Evolutionary conservation across 2,329 filamentous ascomycete species (phyloP).

Genomic region (Leptographium galeiforme): DNA sequence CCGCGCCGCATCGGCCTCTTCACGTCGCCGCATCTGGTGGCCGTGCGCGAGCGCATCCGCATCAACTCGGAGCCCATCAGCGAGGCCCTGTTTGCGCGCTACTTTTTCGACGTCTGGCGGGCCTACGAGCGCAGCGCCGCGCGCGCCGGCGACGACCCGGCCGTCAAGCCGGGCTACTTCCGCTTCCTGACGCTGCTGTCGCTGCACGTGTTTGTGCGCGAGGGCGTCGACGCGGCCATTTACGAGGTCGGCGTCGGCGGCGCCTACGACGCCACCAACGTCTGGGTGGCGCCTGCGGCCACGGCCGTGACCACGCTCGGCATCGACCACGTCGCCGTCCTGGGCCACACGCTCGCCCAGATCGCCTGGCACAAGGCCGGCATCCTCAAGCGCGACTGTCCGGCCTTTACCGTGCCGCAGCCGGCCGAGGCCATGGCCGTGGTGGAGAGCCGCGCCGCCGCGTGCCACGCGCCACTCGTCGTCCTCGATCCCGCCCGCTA

Average conservation of each 20-base stretch:
- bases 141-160: conserved; percentile 17
- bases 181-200: conserved; percentile 53
- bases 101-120: conserved; percentile 58
- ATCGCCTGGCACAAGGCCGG: conserved; percentile 66
- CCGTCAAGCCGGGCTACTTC: conserved; percentile 40
- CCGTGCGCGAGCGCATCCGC: conserved; percentile 54
- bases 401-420: conserved; percentile 43
- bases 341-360: conserved; percentile 49
- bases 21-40: conserved; percentile 55
- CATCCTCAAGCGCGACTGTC: conserved; percentile 47
- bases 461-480: conserved; percentile 24
- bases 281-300: conserved; percentile 42
- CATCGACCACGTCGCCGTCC: conserved; percentile 51
- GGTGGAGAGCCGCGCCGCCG: conserved; percentile 36
- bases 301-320: conserved; percentile 52
- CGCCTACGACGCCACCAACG: conserved; percentile 55
- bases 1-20: conserved; percentile 46
- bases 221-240: conserved; percentile 48
- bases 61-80: conserved; percentile 45
- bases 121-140: conserved; percentile 18
- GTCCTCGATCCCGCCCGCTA: conserved; percentile 10
- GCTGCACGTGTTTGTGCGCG: conserved; percentile 51
- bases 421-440: conserved; percentile 34
- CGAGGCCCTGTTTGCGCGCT: conserved; percentile 44
- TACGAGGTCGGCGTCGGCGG: conserved; percentile 57